Percentiles rank a stretch among this genome's conserved stretches.
phyloP scores from a whole-genome alignment of 139 green algal species.

The Micractinium conductrix region DNA sequence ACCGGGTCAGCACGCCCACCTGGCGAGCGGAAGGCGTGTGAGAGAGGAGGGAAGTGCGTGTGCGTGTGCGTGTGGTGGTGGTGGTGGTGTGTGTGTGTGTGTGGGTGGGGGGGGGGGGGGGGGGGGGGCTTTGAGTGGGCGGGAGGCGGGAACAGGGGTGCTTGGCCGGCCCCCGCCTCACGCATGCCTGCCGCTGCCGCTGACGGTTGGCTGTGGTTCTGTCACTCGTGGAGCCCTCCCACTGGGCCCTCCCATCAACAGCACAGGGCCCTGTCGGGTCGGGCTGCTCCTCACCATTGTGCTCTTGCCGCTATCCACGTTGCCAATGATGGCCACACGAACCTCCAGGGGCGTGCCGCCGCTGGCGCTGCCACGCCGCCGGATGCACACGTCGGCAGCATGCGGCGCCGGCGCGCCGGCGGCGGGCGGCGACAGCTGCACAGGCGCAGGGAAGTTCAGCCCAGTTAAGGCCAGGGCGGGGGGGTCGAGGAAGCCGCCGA shows the following conservation, averaged over 20 bases:
- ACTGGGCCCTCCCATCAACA: neutral
- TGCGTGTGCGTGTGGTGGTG: too few species aligned
- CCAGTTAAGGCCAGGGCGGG: too few species aligned
- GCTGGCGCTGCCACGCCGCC: conserved; percentile 44
- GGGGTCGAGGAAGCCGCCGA: too few species aligned
- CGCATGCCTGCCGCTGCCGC: too few species aligned
- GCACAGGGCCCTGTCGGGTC: too few species aligned
- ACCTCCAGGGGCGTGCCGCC: conserved; percentile 64
- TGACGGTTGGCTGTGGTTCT: too few species aligned
- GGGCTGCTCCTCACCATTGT: conserved; percentile 88
- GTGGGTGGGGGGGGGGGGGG: too few species aligned
- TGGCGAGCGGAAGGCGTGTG: neutral
- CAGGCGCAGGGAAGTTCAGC: neutral
- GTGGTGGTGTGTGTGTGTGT: too few species aligned
- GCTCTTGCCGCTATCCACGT: conserved; percentile 93
- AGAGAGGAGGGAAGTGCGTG: too few species aligned
- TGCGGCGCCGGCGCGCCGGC: neutral
- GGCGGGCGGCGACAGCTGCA: neutral
- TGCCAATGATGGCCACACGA: conserved; percentile 88
- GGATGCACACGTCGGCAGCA: conserved; percentile 69
- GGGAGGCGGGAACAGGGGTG: neutral
- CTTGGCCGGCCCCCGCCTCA: too few species aligned
- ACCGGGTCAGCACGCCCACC: conserved; percentile 84
- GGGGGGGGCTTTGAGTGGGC: neutral
- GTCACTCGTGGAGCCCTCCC: too few species aligned